Evolutionary conservation across 2,329 filamentous ascomycete species (phyloP).

Genomic region (Penicillium hordei): DNA sequence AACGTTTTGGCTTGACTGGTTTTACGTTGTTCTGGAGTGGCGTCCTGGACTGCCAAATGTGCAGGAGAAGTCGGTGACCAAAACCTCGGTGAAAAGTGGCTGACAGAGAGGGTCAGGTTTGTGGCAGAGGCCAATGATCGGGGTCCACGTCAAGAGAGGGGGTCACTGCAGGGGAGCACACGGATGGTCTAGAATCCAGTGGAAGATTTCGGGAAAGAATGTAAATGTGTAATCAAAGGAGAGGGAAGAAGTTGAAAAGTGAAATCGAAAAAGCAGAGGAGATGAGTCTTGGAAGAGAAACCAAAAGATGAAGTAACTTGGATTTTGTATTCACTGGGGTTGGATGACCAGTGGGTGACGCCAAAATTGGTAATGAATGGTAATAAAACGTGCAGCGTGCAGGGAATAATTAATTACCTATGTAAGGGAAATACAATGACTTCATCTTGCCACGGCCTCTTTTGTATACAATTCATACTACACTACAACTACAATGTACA

Average conservation of each 20-base stretch:
- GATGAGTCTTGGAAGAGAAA: not conserved
- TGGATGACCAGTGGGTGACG: not conserved
- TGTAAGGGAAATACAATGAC: conserved; percentile 9
- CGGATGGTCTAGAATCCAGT: conserved; percentile 17
- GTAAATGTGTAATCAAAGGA: not conserved
- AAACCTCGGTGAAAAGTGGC: conserved; percentile 26
- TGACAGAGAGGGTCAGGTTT: conserved; percentile 26
- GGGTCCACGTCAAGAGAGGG: conserved; percentile 30
- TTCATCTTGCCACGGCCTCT: not conserved
- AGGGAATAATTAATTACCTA: conserved; percentile 1
- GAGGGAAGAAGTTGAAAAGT: not conserved
- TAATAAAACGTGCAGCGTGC: not conserved
- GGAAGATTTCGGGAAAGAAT: not conserved
- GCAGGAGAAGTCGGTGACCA: conserved; percentile 30
- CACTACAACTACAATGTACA: not conserved
- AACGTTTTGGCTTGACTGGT: conserved; percentile 27
- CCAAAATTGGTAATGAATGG: not conserved
- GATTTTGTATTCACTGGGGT: not conserved
- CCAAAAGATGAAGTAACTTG: conserved; percentile 1
- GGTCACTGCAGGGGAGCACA: conserved; percentile 24
- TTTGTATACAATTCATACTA: not conserved
- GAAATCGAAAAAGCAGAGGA: not conserved
- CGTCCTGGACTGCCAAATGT: conserved; percentile 17
- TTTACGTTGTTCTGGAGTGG: conserved; percentile 15
- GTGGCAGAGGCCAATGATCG: conserved; percentile 29